Conservation (phyloP, 495 filamentous ascomycete species). For the Daldinia concentrica region DNA sequence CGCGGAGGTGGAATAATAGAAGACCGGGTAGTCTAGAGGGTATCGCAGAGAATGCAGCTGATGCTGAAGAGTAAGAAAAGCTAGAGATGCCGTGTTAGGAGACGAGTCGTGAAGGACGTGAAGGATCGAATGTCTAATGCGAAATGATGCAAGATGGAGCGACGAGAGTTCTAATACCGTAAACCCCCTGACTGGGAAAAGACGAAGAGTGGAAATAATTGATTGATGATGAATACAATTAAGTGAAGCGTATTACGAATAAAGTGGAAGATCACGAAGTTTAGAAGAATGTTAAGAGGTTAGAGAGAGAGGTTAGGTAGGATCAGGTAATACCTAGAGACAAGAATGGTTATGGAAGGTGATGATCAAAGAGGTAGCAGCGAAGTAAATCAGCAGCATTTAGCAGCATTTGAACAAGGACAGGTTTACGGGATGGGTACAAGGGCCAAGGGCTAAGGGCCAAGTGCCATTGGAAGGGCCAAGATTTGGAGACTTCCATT, state of each 20-base stretch:
- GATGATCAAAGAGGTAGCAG: conserved; percentile 33
- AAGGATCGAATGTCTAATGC: background rate
- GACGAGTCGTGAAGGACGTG: conserved; percentile 24
- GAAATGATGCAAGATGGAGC: conserved; percentile 15
- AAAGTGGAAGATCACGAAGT: conserved; percentile 28
- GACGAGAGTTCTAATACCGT: conserved; percentile 23
- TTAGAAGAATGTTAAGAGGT: conserved; percentile 18
- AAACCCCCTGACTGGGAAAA: conserved; percentile 6
- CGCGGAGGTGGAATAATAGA: conserved; percentile 1
- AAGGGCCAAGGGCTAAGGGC: background rate
- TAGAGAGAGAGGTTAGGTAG: conserved; percentile 2
- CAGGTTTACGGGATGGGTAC: conserved; percentile 13
- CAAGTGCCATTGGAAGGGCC: background rate
- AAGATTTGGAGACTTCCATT: background rate
- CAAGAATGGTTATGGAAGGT: conserved; percentile 36
- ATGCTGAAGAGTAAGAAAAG: conserved; percentile 24
- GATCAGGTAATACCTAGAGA: conserved; percentile 10
- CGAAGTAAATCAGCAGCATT: conserved; percentile 6
- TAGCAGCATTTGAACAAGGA: conserved; percentile 11
- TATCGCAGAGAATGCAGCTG: conserved; percentile 37
- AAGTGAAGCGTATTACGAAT: conserved; percentile 38
- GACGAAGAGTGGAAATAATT: conserved; percentile 10
- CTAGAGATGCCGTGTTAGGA: conserved; percentile 39
- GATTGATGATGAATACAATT: conserved; percentile 38
- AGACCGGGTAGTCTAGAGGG: conserved; percentile 25